These are phyloP conservation scores for Mangifera indica DNA, from an alignment of 345 rosid genomes.

Conservation along the genomic window DNA sequence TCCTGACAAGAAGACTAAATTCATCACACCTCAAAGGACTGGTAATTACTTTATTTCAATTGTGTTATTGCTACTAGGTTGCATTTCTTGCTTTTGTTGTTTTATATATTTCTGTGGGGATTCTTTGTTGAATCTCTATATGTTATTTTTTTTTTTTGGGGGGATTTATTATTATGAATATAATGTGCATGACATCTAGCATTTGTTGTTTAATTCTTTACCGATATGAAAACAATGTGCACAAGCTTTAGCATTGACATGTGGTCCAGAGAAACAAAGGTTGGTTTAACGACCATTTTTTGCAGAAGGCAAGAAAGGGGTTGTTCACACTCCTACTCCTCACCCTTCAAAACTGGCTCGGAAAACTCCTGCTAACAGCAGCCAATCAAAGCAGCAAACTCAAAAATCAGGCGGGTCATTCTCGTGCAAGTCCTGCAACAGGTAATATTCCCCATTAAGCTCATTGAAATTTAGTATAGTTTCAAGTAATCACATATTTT, in stretches of 20 bases:
- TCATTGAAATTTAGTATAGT: neutral
- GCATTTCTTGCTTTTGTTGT: neutral
- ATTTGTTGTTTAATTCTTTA: neutral
- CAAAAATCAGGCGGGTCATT: conserved; percentile 42
- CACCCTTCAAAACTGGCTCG: conserved; percentile 64
- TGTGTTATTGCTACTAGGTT: neutral
- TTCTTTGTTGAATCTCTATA: no score
- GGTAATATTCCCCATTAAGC: conserved; percentile 22
- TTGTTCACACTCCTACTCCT: conserved; percentile 62
- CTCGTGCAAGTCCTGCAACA: conserved; percentile 63
- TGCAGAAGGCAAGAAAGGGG: conserved; percentile 60
- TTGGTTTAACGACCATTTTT: no score
- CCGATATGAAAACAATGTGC: neutral
- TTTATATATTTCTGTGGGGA: neutral
- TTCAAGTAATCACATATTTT: neutral
- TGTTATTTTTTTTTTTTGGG: no score
- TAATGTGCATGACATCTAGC: neutral
- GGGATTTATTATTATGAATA: neutral
- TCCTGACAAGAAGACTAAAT: conserved; percentile 66
- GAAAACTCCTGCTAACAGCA: conserved; percentile 43
- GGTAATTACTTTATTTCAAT: conserved; percentile 39
- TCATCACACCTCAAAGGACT: conserved; percentile 66
- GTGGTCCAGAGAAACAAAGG: neutral
- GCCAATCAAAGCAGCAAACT: conserved; percentile 45
- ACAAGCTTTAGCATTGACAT: neutral